Conservation (phyloP, 352 stramenopile genomes). For the Phytophthora fragariae region DNA sequence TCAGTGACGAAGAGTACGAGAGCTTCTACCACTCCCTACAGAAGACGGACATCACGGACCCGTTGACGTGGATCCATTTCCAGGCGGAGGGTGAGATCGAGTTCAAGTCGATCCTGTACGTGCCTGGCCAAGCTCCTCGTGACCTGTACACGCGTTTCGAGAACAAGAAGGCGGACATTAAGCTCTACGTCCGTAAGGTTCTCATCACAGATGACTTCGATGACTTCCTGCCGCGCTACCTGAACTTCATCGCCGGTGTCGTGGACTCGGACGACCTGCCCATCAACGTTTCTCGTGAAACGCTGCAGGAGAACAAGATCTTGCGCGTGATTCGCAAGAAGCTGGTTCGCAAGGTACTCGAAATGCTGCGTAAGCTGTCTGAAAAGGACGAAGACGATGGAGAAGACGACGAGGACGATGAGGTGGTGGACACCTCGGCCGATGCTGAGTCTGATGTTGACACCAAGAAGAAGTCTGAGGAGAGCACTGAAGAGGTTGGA, state of each 20-base stretch:
- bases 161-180: constrained; percentile 93
- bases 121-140: constrained; percentile 89
- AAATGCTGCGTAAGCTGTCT: constrained; percentile 97
- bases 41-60: constrained; percentile 89
- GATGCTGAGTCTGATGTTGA: constrained; percentile 71
- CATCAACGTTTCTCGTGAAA: constrained; percentile 99
- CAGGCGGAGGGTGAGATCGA: constrained; percentile 99
- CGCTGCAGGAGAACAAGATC: constrained; percentile 99
- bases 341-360: constrained; percentile 98
- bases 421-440: constrained; percentile 52
- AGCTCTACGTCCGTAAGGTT: constrained; percentile 99
- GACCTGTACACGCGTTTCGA: constrained; percentile 94
- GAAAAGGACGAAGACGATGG: constrained; percentile 75
- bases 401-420: constrained; percentile 61
- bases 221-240: constrained; percentile 97
- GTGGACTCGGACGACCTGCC: constrained; percentile 99
- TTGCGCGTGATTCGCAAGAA: constrained; percentile 99
- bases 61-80: constrained; percentile 99
- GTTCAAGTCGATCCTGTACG: constrained; percentile 99
- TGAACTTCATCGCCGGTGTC: constrained; percentile 99
- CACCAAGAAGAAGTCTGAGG: constrained; percentile 82
- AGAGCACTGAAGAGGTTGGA: constrained; percentile 48
- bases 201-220: constrained; percentile 99
- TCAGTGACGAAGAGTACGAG: constrained; percentile 98
- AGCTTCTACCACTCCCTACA: constrained; percentile 98